Percentiles rank a stretch among this genome's conserved stretches.
These are phyloP conservation scores for Trametes maxima DNA, from an alignment of 768 basidiomycete genomes.

Conservation along the genomic window DNA sequence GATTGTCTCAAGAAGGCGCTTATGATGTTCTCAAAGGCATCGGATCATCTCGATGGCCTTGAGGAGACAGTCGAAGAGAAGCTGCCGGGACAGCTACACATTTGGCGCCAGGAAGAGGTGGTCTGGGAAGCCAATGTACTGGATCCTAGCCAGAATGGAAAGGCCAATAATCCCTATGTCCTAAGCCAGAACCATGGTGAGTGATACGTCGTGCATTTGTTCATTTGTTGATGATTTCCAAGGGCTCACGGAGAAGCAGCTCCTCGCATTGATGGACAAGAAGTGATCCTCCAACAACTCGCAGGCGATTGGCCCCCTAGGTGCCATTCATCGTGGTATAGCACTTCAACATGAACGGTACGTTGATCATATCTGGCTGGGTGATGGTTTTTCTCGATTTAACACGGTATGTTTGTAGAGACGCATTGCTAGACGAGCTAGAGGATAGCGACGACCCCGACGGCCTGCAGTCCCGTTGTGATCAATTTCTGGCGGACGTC, in stretches of 20 bases:
- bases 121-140: neutral
- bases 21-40: neutral
- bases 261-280: neutral
- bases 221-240: too few species aligned
- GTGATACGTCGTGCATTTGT: neutral
- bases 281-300: neutral
- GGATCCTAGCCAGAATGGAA: neutral
- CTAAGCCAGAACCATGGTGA: neutral
- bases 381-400: neutral
- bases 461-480: too few species aligned
- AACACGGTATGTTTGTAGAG: too few species aligned
- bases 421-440: too few species aligned
- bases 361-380: too few species aligned
- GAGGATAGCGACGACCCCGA: too few species aligned
- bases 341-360: neutral
- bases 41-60: neutral
- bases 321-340: neutral
- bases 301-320: neutral
- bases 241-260: neutral
- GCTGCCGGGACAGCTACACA: conserved; percentile 19
- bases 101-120: neutral
- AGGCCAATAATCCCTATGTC: neutral
- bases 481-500: too few species aligned
- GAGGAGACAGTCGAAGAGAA: neutral
- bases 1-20: neutral